Evolutionary conservation across 2,329 filamentous ascomycete species (phyloP), one percentile per base, ranked within the genome.

Genomic region (Penicillium sp.): DNA sequence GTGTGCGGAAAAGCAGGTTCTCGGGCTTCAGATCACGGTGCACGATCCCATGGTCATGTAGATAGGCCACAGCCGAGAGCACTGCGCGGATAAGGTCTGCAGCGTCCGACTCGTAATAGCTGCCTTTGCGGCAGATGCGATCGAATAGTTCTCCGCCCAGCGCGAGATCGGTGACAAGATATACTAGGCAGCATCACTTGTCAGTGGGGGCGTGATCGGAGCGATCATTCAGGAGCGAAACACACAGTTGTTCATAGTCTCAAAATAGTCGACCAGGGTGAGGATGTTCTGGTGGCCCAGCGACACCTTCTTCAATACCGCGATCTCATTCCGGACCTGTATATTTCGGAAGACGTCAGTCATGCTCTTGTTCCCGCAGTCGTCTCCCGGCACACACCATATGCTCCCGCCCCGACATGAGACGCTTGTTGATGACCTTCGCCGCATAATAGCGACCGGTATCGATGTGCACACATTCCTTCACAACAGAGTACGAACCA

Each of bases 281-380:
- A 98, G 75, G 67, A 98, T 97, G 67, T 98, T 98, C 70, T 93
- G 88, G 73, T 98, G 91, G 48, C 93, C 93, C 87, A 98, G 95
- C 1, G 91, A 97, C n/a, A 98, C 91, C 64, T 85, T 85, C 72
- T 97, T 97, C 59, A 98, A 78, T 24, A 98, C 89, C 6, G 93
- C 91, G 62, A 98, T 98, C 73, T 98, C 93, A 69, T 98, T 98
- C 55, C 93, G 86, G 52, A 95, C 88, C 88, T 95, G 52, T 48
- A 37, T 42, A 43, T 19, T 17, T 22, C 51, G 24, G 21, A 35
- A 32, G 13, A 40, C 24, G 45, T 55, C 45, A 55, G 54, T 45
- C 19, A 53, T 49, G 42, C 17, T 6, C 34, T 32, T 32, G 15
- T 19, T 22, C 40, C 9, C 34, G 49, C 13, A 26, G 31, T 13